A percentile compares a stretch with the other conserved stretches of the same genome.
Conservation (phyloP, 2,329 filamentous ascomycete species). For the Epichloe bromicola region DNA sequence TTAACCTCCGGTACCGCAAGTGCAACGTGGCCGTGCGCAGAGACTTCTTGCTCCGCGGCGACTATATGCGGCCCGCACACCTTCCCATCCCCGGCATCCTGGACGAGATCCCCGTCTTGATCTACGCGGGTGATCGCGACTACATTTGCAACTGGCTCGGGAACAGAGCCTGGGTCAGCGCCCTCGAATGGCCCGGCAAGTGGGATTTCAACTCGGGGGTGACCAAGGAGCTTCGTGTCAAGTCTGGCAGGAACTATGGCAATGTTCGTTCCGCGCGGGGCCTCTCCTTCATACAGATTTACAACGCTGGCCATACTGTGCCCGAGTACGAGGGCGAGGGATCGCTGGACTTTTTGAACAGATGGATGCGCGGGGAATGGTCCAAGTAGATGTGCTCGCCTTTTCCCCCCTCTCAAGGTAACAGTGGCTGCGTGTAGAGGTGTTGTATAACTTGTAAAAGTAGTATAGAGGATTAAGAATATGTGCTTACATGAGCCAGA, state of each 20-base stretch:
- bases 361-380: conserved; percentile 50
- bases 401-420: no score
- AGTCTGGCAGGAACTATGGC: conserved; percentile 37
- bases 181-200: conserved; percentile 84
- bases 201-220: conserved; percentile 61
- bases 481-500: no score
- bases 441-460: no score
- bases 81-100: conserved; percentile 73
- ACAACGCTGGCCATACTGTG: conserved; percentile 89
- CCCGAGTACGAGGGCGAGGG: conserved; percentile 86
- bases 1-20: conserved; percentile 65
- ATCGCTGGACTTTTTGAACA: conserved; percentile 83
- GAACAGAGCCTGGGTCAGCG: conserved; percentile 88
- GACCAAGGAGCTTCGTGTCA: conserved; percentile 54
- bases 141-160: conserved; percentile 97
- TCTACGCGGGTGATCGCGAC: conserved; percentile 83
- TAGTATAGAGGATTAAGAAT: no score
- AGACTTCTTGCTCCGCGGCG: conserved; percentile 73
- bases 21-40: conserved; percentile 98
- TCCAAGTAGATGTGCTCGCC: not conserved
- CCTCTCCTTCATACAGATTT: conserved; percentile 85
- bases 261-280: conserved; percentile 81
- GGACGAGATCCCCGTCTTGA: conserved; percentile 80
- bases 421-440: no score
- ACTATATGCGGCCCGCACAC: conserved; percentile 98